A percentile compares a stretch with the other conserved stretches of the same genome.
phyloP scores from a whole-genome alignment of 1,284 basidiomycete genomes.

The Porogramme epimiltina region DNA sequence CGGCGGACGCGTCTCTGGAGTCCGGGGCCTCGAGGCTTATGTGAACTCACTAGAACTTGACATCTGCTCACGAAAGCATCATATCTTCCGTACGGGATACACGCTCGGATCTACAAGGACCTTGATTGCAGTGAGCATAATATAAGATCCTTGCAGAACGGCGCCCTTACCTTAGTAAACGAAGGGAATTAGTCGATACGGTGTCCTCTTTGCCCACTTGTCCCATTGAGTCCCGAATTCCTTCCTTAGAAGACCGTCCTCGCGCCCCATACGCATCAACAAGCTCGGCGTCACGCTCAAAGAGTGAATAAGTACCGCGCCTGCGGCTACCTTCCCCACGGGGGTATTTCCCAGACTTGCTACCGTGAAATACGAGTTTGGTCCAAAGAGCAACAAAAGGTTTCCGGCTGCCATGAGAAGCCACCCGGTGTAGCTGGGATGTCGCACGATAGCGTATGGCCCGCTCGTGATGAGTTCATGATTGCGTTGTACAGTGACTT shows the following conservation, averaged over 20 bases:
- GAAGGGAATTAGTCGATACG: slow-evolving; percentile 14
- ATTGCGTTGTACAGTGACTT: slow-evolving; percentile 11
- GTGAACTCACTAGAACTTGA: no score
- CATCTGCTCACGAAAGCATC: no score
- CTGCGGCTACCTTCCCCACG: background rate
- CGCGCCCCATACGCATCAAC: slow-evolving; percentile 1
- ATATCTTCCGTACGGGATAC: no score
- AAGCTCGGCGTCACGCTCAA: background rate
- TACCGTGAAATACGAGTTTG: slow-evolving; percentile 2
- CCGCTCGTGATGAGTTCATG: slow-evolving; percentile 20
- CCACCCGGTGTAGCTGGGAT: slow-evolving; percentile 18
- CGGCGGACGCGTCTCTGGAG: no score
- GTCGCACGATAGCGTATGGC: slow-evolving; percentile 19
- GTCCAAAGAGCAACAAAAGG: background rate
- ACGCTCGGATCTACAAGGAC: no score
- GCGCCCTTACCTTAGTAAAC: slow-evolving; percentile 16
- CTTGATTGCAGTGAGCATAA: no score
- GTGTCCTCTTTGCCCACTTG: slow-evolving; percentile 9
- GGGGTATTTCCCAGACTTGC: background rate
- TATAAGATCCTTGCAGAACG: no score
- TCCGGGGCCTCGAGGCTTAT: no score
- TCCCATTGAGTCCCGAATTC: slow-evolving; percentile 18
- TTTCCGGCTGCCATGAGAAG: slow-evolving; percentile 8
- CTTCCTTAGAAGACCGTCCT: slow-evolving; percentile 13
- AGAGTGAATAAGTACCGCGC: background rate